Evolutionary conservation across 345 rosid species (phyloP), one percentile per base, ranked within the genome.

Genomic region (Geranium brycei): DNA sequence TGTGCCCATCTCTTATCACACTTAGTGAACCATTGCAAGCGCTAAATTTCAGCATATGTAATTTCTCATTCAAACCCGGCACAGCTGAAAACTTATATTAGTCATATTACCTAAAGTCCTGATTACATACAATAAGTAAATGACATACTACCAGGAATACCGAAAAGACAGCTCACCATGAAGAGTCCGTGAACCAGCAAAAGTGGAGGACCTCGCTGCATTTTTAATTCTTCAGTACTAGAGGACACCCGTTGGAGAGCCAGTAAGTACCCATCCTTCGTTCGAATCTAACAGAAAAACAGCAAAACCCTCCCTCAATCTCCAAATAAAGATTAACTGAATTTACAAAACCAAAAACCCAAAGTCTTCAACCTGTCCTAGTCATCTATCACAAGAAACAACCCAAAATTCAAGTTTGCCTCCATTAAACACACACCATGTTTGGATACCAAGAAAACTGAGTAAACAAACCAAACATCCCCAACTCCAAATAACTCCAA

Each of bases 141-240:
- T 16, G 8, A 5, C 17, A n/a, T 13, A 56, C 16, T 7, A 66
- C 7, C 4, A 18, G 13, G 57, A 19, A 23, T 4, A 64, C 4
- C 1, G 31, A 18, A 64, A 23, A 31, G 30, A 66, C 59, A 57
- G 17, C 7, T 79, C 70, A 92, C 98, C 96, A 89, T 92, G 67
- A 92, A 87, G 57, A 92, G 81, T 58, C 95, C 98, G 71, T 92
- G 98, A 51, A 77, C 89, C 80, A 92, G 92, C 75, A 92, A 69
- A 72, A 92, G 85, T 57, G 98, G 96, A 63, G 75, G 88, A 68
- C 81, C 77, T 8, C 17, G 64, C 60, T 69, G 69, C 64, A 68
- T 62, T 66, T 47, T 59, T 57, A 71, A 57, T 64, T 74, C 68
- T 4, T 57, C 69, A 69, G 64, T 59, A 63, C 56, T 69, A 10